Evolutionary conservation across 2,329 filamentous ascomycete genomes (phyloP).

Genomic region (Chalaropsis thielavioides): DNA sequence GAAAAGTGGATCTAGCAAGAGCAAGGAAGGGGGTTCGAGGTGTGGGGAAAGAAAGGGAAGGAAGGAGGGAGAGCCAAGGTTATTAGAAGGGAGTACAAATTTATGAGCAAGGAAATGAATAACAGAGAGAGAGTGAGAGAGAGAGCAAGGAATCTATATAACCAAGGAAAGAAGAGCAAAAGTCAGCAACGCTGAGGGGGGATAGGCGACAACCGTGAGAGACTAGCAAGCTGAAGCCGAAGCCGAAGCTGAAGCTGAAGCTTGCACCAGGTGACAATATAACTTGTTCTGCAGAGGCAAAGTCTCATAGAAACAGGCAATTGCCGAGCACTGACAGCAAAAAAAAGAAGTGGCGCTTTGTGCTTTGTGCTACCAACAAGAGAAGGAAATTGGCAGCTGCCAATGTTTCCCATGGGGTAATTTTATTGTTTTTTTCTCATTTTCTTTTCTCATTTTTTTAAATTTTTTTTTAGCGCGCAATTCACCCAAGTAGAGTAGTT

Average conservation of each 20-base stretch:
- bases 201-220: too few species aligned
- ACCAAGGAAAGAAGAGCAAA: background rate
- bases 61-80: background rate
- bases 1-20: background rate
- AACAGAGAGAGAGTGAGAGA: background rate
- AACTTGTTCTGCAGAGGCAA: background rate
- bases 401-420: background rate
- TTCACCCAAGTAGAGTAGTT: too few species aligned
- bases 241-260: too few species aligned
- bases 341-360: background rate
- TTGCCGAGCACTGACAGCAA: background rate
- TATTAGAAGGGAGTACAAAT: background rate
- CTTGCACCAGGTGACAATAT: background rate
- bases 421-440: background rate
- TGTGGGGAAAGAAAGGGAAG: background rate
- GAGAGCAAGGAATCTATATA: background rate
- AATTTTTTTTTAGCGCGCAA: too few species aligned
- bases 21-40: background rate
- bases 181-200: too few species aligned
- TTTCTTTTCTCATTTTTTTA: background rate
- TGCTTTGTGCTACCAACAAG: background rate
- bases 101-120: background rate
- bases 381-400: background rate
- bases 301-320: background rate
- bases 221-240: too few species aligned